phyloP scores from a whole-genome alignment of 2,329 filamentous ascomycete genomes.

The Xenoacremonium recifei region DNA sequence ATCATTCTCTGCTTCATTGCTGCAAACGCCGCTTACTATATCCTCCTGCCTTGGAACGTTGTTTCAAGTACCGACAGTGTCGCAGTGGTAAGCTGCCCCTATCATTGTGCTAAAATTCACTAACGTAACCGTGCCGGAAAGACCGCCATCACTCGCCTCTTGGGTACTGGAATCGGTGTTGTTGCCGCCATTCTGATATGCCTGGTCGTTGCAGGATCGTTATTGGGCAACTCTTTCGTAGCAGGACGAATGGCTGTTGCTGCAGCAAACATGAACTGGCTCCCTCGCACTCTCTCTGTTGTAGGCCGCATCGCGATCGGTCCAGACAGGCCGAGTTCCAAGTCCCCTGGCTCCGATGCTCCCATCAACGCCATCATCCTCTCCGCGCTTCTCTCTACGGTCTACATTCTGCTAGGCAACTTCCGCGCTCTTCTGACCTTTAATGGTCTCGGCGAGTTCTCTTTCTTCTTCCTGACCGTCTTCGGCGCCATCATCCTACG shows the following conservation, averaged over 20 bases:
- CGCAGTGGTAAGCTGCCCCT: constrained; percentile 58
- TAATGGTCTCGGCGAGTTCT: constrained; percentile 58
- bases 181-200: constrained; percentile 56
- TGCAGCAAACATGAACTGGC: constrained; percentile 52
- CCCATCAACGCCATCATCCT: constrained; percentile 55
- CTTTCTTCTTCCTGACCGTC: constrained; percentile 64
- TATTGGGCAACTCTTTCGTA: constrained; percentile 63
- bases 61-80: constrained; percentile 60
- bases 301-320: constrained; percentile 41
- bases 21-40: constrained; percentile 61
- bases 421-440: constrained; percentile 62
- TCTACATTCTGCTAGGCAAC: constrained; percentile 60
- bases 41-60: constrained; percentile 58
- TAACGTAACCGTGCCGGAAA: no score
- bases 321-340: background rate
- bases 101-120: no score
- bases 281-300: constrained; percentile 43
- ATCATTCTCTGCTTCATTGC: constrained; percentile 59
- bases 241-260: constrained; percentile 60
- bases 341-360: constrained; percentile 39
- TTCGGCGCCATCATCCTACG: constrained; percentile 57
- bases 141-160: constrained; percentile 54
- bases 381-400: constrained; percentile 45
- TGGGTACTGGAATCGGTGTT: constrained; percentile 54
- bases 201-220: constrained; percentile 59